Conservation (phyloP, 768 basidiomycete genomes). For the Leccinum barrowsii region DNA sequence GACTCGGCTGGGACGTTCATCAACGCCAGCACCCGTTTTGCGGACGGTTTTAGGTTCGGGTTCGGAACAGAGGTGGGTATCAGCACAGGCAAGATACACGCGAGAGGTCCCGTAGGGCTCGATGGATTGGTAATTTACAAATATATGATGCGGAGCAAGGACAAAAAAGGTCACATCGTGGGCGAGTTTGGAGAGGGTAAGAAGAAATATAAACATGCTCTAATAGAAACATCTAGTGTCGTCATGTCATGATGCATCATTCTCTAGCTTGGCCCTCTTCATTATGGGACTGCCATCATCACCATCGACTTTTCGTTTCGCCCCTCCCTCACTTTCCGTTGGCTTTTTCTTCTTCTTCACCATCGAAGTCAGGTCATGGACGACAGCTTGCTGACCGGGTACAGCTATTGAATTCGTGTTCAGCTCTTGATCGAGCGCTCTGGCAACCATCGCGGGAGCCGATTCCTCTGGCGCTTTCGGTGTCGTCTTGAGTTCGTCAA, state of each 20-base stretch:
- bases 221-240: conserved; percentile 17
- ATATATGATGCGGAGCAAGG: conserved; percentile 83
- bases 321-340: conserved; percentile 34
- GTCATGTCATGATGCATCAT: conserved; percentile 14
- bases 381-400: conserved; percentile 37
- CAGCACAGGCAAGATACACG: conserved; percentile 94
- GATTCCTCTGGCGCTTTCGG: conserved; percentile 60
- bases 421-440: conserved; percentile 68
- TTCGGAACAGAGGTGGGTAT: conserved; percentile 99
- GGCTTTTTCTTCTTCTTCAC: conserved; percentile 82
- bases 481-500: conserved; percentile 85
- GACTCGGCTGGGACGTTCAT: conserved; percentile 92
- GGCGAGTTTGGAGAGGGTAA: conserved; percentile 79
- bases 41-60: conserved; percentile 95
- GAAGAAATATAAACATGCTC: conserved; percentile 68
- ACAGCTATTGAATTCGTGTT: conserved; percentile 41
- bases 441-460: conserved; percentile 69
- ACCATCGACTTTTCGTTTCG: conserved; percentile 72
- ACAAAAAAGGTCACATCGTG: conserved; percentile 73
- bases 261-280: conserved; percentile 67
- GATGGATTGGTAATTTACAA: conserved; percentile 96
- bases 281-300: conserved; percentile 43
- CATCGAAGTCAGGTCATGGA: conserved; percentile 82
- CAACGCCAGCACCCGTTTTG: conserved; percentile 94
- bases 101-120: conserved; percentile 92